These are phyloP conservation scores for Eucalyptus viminalis DNA, from an alignment of 345 rosid species.

Conservation along the genomic window DNA sequence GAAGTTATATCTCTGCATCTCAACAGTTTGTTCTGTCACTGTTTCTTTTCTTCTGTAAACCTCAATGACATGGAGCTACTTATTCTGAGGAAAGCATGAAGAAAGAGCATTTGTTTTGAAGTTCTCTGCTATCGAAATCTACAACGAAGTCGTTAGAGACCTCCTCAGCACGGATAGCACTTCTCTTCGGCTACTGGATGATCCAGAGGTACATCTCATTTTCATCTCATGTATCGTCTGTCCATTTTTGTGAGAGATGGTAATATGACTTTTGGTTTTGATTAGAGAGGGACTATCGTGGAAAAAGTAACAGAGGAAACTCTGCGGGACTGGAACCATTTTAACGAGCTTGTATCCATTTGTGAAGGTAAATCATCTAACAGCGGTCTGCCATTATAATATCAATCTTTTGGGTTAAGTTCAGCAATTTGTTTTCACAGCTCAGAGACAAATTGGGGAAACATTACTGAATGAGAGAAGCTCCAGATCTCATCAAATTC, in stretches of 20 bases:
- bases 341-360: conserved; percentile 68
- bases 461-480: conserved; percentile 87
- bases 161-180: conserved; percentile 58
- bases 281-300: conserved; percentile 77
- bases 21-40: not conserved
- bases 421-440: conserved; percentile 23
- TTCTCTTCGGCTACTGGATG: conserved; percentile 85
- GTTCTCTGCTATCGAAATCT: conserved; percentile 94
- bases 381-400: not conserved
- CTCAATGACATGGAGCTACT: not conserved
- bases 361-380: conserved; percentile 64
- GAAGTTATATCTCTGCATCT: not conserved
- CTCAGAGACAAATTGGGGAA: conserved; percentile 90
- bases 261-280: conserved; percentile 9
- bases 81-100: conserved; percentile 46
- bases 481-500: conserved; percentile 98
- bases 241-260: not conserved
- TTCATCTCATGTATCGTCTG: not conserved
- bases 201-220: conserved; percentile 61
- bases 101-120: conserved; percentile 93
- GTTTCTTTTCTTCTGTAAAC: not conserved
- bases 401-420: not conserved
- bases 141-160: conserved; percentile 91
- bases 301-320: conserved; percentile 78
- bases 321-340: conserved; percentile 80